Conservation (phyloP, 179 eudicot genomes). For the Drosera spatulata region DNA sequence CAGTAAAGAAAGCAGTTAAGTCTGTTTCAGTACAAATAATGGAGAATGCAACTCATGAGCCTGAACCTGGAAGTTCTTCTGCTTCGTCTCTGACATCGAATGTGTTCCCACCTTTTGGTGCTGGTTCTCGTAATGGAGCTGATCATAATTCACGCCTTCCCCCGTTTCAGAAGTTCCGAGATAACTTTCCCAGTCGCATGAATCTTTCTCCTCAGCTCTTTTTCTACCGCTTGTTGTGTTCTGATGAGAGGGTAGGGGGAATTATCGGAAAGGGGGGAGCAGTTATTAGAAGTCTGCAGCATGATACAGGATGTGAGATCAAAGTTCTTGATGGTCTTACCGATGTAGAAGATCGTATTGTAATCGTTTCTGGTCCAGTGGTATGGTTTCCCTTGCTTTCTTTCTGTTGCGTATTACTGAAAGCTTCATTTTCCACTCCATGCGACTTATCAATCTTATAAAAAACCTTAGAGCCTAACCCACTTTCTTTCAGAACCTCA, state of each 20-base stretch:
- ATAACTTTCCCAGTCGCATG: slow-evolving; percentile 33
- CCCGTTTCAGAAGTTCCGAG: slow-evolving; percentile 26
- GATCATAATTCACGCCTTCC: slow-evolving; percentile 20
- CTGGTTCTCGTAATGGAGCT: slow-evolving; percentile 38
- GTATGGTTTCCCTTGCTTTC: slow-evolving; percentile 28
- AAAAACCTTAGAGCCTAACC: neutral
- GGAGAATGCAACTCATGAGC: slow-evolving; percentile 38
- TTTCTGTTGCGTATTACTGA: neutral
- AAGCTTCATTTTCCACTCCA: neutral
- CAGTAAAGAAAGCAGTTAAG: slow-evolving; percentile 64
- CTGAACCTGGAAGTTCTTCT: slow-evolving; percentile 34
- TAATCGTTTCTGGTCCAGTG: slow-evolving; percentile 82
- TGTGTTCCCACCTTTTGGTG: slow-evolving; percentile 23
- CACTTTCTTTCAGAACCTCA: too few species aligned
- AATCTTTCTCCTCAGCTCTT: slow-evolving; percentile 40
- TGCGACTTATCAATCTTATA: neutral
- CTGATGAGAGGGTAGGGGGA: slow-evolving; percentile 75
- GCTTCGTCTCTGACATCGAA: slow-evolving; percentile 24
- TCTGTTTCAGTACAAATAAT: slow-evolving; percentile 56
- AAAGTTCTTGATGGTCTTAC: slow-evolving; percentile 51
- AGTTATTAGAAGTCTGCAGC: slow-evolving; percentile 57
- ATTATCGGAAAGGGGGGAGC: slow-evolving; percentile 92
- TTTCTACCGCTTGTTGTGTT: slow-evolving; percentile 59
- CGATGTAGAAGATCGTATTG: slow-evolving; percentile 69
- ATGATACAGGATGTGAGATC: slow-evolving; percentile 91